Evolutionary conservation across 352 stramenopile species (phyloP).

Genomic region (Pythium vanterpoolii): DNA sequence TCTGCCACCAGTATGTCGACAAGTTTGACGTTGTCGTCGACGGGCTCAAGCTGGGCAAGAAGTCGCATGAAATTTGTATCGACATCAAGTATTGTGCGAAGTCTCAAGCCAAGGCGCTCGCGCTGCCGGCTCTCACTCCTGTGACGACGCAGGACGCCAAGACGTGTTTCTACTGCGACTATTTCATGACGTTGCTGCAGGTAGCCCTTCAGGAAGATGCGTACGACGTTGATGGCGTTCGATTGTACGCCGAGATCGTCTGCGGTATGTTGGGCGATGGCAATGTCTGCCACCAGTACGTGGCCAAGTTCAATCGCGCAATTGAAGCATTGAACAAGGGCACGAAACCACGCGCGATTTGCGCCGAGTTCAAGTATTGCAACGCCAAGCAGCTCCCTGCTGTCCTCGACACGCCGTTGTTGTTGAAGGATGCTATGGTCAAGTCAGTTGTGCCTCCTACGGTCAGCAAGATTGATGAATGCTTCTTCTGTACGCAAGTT

Average conservation of each 20-base stretch:
- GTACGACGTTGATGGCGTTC: constrained; percentile 51
- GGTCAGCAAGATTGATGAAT: constrained; percentile 19
- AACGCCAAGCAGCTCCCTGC: constrained; percentile 11
- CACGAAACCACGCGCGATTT: constrained; percentile 66
- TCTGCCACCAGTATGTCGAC: constrained; percentile 65
- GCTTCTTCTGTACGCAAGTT: constrained; percentile 75
- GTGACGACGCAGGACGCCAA: constrained; percentile 21
- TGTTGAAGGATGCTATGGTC: constrained; percentile 10
- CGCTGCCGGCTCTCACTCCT: not conserved
- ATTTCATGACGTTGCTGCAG: constrained; percentile 55
- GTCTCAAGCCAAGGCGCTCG: not conserved
- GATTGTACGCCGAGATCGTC: constrained; percentile 69
- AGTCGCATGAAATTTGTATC: constrained; percentile 53
- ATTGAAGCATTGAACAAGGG: constrained; percentile 63
- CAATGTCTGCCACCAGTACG: constrained; percentile 63
- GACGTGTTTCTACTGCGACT: constrained; percentile 61
- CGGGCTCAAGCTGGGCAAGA: constrained; percentile 53
- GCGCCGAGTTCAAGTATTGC: constrained; percentile 56
- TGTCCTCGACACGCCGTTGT: constrained; percentile 3
- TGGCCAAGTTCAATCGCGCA: constrained; percentile 62
- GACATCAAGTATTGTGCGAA: constrained; percentile 45
- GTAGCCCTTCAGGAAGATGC: constrained; percentile 57
- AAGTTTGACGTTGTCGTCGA: constrained; percentile 66
- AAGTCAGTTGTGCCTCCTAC: constrained; percentile 6
- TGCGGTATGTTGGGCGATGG: constrained; percentile 62